phyloP scores from a whole-genome alignment of 371 early-diverging fungal genomes.

The Smittium mucronatum region DNA sequence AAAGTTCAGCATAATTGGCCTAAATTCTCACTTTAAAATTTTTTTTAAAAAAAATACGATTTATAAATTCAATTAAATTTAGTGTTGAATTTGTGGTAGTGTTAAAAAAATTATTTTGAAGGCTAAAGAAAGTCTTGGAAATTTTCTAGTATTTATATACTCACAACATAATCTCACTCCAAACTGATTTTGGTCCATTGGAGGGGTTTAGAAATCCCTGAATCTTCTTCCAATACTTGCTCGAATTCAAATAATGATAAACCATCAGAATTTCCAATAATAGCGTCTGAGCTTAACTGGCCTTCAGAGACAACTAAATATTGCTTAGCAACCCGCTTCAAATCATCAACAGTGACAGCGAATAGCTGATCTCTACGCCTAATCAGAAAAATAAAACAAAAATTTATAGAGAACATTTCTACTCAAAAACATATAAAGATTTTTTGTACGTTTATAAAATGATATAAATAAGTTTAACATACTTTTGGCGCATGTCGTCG shows the following conservation, averaged over 20 bases:
- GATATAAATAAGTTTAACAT: background rate
- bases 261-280: conserved; percentile 23
- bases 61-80: too few species aligned
- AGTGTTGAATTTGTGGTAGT: too few species aligned
- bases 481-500: conserved; percentile 67
- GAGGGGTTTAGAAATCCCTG: background rate
- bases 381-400: background rate
- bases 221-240: background rate
- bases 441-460: too few species aligned
- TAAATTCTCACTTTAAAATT: too few species aligned
- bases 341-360: conserved; percentile 49
- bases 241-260: background rate
- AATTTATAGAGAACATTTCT: too few species aligned
- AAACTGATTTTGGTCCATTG: background rate
- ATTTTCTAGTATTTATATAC: too few species aligned
- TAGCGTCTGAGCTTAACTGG: conserved; percentile 20
- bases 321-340: conserved; percentile 53
- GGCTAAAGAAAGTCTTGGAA: too few species aligned
- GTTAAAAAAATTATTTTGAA: too few species aligned
- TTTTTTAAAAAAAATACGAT: too few species aligned
- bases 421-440: too few species aligned
- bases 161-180: too few species aligned
- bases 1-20: too few species aligned
- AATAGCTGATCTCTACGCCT: conserved; percentile 60
- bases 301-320: conserved; percentile 35